phyloP scores from a whole-genome alignment of 208 protist species.

The Trichomonas gallinae region DNA sequence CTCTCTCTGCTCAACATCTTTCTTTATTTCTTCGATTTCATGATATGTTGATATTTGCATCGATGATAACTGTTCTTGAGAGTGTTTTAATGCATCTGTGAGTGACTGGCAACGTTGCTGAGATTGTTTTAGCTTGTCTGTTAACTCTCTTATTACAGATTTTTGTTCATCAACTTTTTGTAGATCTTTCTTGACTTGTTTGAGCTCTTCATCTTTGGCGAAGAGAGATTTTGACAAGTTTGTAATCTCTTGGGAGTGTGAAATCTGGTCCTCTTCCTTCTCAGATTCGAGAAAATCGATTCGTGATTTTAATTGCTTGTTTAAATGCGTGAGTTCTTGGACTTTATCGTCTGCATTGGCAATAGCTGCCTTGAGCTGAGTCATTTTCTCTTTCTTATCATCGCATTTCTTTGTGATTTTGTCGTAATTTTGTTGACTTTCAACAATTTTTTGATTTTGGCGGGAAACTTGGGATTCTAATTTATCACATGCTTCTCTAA shows the following conservation, averaged over 20 bases:
- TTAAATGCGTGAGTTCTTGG: background rate
- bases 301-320: background rate
- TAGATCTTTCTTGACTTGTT: background rate
- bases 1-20: background rate
- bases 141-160: background rate
- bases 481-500: background rate
- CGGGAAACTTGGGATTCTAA: background rate
- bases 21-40: background rate
- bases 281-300: background rate
- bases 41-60: background rate
- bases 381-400: background rate
- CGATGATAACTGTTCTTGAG: background rate
- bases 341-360: background rate
- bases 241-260: background rate
- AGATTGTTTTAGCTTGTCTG: background rate
- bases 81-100: background rate
- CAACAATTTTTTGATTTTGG: background rate
- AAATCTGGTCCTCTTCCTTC: background rate
- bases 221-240: background rate
- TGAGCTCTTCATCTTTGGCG: background rate
- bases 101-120: background rate
- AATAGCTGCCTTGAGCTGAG: background rate
- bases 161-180: background rate
- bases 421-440: background rate
- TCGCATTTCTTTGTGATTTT: background rate